These are phyloP conservation scores for Plectosphaerella sp. DNA, from an alignment of 2,329 filamentous ascomycete species.

Conservation along the genomic window DNA sequence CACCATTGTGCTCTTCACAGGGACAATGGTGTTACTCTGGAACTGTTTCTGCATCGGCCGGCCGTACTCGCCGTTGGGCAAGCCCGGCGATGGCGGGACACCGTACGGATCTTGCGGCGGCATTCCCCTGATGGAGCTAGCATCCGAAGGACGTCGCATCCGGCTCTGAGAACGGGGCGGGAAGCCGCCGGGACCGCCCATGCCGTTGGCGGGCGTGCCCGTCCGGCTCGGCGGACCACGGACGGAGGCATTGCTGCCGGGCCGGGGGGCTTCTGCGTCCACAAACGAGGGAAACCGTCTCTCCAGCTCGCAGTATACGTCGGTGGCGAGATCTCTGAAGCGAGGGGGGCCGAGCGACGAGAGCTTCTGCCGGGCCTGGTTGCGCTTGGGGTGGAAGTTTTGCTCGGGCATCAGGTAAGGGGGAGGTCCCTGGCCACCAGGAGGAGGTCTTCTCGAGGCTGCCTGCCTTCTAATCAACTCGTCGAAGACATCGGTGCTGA, in stretches of 20 bases:
- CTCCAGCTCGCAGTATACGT: constrained; percentile 94
- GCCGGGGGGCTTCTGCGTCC: constrained; percentile 62
- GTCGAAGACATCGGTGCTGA: constrained; percentile 97
- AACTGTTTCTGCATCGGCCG: constrained; percentile 83
- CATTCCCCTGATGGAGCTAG: constrained; percentile 53
- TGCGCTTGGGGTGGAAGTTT: constrained; percentile 92
- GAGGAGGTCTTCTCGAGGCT: constrained; percentile 48
- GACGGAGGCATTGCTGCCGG: constrained; percentile 63
- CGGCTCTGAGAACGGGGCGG: constrained; percentile 48
- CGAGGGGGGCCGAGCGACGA: constrained; percentile 81
- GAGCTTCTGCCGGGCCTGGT: constrained; percentile 93
- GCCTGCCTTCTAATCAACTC: constrained; percentile 85
- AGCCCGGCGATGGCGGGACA: constrained; percentile 55
- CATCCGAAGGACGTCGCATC: constrained; percentile 55
- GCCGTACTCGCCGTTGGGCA: constrained; percentile 61
- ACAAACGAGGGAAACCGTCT: constrained; percentile 81
- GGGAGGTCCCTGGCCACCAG: constrained; percentile 52
- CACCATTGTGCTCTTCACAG: constrained; percentile 96
- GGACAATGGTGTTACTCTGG: constrained; percentile 92
- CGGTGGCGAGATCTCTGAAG: constrained; percentile 88
- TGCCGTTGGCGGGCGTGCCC: constrained; percentile 59
- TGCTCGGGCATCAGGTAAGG: constrained; percentile 77
- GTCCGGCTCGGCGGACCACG: constrained; percentile 57
- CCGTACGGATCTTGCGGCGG: constrained; percentile 39
- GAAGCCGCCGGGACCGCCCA: constrained; percentile 31